Evolutionary conservation across 352 stramenopile genomes (phyloP), one percentile per base, ranked within the genome.

Genomic region (Thalassiosira ordinaria): DNA sequence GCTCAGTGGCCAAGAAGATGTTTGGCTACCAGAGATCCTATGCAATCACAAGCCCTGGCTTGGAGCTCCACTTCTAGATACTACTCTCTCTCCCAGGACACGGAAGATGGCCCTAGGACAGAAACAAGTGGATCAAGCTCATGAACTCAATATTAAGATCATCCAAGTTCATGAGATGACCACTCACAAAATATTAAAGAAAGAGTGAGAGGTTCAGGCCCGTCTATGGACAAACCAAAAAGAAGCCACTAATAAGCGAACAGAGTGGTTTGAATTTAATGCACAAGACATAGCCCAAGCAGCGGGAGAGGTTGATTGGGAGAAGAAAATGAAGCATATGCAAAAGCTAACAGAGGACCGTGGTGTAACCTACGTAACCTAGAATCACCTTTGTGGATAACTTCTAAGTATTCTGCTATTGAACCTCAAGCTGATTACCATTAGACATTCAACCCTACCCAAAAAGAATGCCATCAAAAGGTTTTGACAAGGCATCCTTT

Each of bases 261-360:
- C 65, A 16, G 35, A 72, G 16, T 79, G 70, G 70, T 37, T 79
- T 1, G 70, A 78, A n/a, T 1, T 31, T 6, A 63, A 63, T 29
- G 46, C 57, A 11, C 41, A 70, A 52, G 18, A 78, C 41, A 51
- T 71, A 18, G 70, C 70, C 2, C 29, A 31, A 39, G 70, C 70
- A n/a, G 52, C 59, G 13, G 70, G 70, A 2, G 61, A 73, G 33
- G 8, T 46, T 26, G 70, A 79, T 29, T 79, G 70, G 70, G 8
- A 61, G 9, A 71, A 61, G 14, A 55, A 71, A 8, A 71, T 71
- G 47, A 26, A 68, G 2, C 2, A 41, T 5, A 68, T 68, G 60
- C 14, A 33, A 41, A 16, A 6, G 33, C 7, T 27, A 35, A 53
- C 3, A 66, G 53, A 22, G 57, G 57, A 18, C 3, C 3, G 3